These are phyloP conservation scores for Pisolithus microcarpus DNA, from an alignment of 768 basidiomycete genomes.

Conservation along the genomic window DNA sequence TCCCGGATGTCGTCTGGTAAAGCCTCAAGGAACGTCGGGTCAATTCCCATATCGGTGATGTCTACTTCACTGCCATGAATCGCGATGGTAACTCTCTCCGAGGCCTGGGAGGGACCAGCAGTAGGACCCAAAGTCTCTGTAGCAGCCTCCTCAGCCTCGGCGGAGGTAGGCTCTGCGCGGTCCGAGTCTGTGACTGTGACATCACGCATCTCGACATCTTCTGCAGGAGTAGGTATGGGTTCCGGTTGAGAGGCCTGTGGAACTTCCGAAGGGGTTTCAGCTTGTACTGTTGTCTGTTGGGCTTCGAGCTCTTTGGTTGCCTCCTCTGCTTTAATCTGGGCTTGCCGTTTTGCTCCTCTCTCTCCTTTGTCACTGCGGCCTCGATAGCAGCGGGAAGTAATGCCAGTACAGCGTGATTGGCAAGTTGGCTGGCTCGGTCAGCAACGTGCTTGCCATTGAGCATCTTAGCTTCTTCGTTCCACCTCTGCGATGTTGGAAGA, in stretches of 20 bases:
- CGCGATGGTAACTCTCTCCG: constrained; percentile 74
- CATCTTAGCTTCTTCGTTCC: constrained; percentile 84
- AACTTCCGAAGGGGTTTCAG: constrained; percentile 9
- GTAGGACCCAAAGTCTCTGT: constrained; percentile 15
- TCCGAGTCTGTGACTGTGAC: constrained; percentile 24
- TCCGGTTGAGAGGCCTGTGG: constrained; percentile 7
- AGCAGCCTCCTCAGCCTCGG: constrained; percentile 17
- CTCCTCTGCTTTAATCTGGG: constrained; percentile 49
- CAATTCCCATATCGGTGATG: constrained; percentile 98
- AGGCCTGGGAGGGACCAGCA: constrained; percentile 30
- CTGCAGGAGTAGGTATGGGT: constrained; percentile 16
- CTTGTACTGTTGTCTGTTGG: constrained; percentile 17
- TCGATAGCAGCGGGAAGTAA: constrained; percentile 77
- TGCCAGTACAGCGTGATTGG: constrained; percentile 63
- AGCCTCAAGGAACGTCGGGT: constrained; percentile 95
- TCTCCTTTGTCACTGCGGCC: constrained; percentile 36
- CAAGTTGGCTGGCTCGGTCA: constrained; percentile 59
- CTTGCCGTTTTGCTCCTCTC: constrained; percentile 34
- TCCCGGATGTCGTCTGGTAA: constrained; percentile 98
- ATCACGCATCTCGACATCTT: constrained; percentile 50
- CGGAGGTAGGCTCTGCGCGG: constrained; percentile 13
- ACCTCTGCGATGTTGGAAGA: constrained; percentile 74
- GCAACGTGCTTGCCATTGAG: constrained; percentile 67
- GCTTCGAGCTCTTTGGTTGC: constrained; percentile 32
- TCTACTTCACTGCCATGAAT: constrained; percentile 92